Evolutionary conservation across 371 early-diverging fungal genomes (phyloP), one percentile per base, ranked within the genome.

Genomic region (Fennellomyces sp.): DNA sequence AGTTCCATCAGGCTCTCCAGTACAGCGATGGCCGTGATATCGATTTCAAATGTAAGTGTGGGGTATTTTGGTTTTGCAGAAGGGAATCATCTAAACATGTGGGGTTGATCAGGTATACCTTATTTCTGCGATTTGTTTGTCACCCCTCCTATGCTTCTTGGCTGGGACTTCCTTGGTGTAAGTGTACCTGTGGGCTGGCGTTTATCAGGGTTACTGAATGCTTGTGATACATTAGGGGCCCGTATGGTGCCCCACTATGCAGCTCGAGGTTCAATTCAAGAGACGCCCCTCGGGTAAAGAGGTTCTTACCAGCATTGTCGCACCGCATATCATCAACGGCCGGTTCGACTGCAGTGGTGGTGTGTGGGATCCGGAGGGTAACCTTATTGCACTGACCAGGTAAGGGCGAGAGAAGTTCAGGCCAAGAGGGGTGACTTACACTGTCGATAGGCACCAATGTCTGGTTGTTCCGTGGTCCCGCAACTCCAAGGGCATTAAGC

Each of bases 201-300:
- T 61, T 28, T 66, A 66, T 53, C 36, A 56, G n/a, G 65, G 52
- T 50, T 31, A 58, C 17, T 72, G 72, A 56, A 36, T 45, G 8
- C 48, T 19, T 47, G 38, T 6, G 28, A 36, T 10, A 66, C 68
- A 25, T 58, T 29, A 7, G 53, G 72, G 70, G 3, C 59, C 58
- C 2, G 58, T 71, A 3, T 81, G 81, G 81, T 75, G 69, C 29
- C 74, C 78, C 0, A 81, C 81, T 2, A 75, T 81, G 78, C 76
- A 77, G 41, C 27, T 81, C 11, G 76, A 77, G 39, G 64, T 81
- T 5, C 70, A 73, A 29, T 81, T 81, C 63, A 81, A 81, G 56
- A 36, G 64, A 21, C 64, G 63, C 21, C 72, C 76, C 11, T 17
- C 38, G 6, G 71, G 73, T 15, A 56, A 56, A 31, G 61, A 70